Percentiles rank a stretch among this genome's conserved stretches.
Conservation (phyloP, 1,139 yeast genomes). For the Diutina scorzettiae region DNA sequence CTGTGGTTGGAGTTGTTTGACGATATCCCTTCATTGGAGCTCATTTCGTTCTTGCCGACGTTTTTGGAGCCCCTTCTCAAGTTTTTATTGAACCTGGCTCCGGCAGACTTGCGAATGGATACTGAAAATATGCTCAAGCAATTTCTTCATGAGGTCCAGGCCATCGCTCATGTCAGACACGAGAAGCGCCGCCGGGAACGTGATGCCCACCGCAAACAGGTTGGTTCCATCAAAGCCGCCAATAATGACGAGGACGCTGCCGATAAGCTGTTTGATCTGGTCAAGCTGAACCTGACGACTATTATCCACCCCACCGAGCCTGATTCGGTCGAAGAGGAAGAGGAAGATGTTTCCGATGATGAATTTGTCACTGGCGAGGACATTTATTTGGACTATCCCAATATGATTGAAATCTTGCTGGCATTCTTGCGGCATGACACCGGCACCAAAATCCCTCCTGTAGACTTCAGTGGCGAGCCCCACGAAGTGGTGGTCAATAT, state of each 20-base stretch:
- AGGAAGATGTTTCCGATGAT: conserved; percentile 7
- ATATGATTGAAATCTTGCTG: conserved; percentile 67
- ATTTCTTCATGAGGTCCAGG: conserved; percentile 68
- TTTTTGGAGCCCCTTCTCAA: conserved; percentile 77
- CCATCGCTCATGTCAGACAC: conserved; percentile 58
- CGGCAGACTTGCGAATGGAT: conserved; percentile 78
- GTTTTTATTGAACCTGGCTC: conserved; percentile 67
- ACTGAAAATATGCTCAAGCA: conserved; percentile 69
- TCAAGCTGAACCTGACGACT: conserved; percentile 17
- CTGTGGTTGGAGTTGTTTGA: conserved; percentile 89
- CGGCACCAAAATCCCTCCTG: conserved; percentile 11
- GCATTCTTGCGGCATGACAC: conserved; percentile 36
- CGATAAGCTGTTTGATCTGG: conserved; percentile 14
- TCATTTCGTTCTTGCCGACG: conserved; percentile 78
- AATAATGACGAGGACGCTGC: conserved; percentile 8
- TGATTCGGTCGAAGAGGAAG: conserved; percentile 10
- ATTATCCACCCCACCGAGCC: conserved; percentile 13
- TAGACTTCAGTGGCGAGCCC: conserved; percentile 23
- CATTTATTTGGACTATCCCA: conserved; percentile 68
- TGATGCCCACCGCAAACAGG: conserved; percentile 7
- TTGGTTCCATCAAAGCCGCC: neutral
- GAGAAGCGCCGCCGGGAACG: conserved; percentile 11
- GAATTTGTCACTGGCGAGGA: conserved; percentile 79
- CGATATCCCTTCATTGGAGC: conserved; percentile 84
- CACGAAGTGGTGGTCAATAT: conserved; percentile 56